Evolutionary conservation across 768 basidiomycete species (phyloP), one percentile per base, ranked within the genome.

Genomic region (Tylopilus balloui): DNA sequence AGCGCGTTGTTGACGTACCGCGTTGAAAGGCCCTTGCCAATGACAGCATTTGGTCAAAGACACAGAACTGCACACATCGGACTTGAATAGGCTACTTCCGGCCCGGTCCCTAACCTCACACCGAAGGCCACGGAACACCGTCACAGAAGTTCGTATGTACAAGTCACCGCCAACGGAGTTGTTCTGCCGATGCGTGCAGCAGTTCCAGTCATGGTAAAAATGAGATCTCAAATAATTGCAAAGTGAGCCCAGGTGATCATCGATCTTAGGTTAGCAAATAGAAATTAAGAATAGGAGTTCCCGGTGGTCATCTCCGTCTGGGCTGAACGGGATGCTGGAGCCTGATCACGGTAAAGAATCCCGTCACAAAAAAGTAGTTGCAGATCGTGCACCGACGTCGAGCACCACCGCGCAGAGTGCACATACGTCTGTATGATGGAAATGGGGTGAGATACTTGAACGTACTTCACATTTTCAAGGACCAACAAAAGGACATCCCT

Each of bases 21-120:
- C 47, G 55, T 32, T 25, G 56, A 44, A 55, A 12, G 20, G 48
- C 40, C 48, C 47, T 48, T 7, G 27, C 7, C 19, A 40, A 17
- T 20, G 19, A 36, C 38, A 56, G 17, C 67, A 67, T 69, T 39
- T 48, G n/a, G n/a, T n/a, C 32, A 27, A 41, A 12, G 28, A 27
- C 5, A 45, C n/a, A 36, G 23, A 17, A 10, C 38, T 24, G n/a
- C 19, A 37, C 32, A 27, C 39, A 43, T 24, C 19, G 23, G 17
- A 28, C 15, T 25, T 32, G 32, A 32, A 15, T 13, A 32, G 6
- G 14, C 32, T 32, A n/a, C n/a, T 32, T 14, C n/a, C 32, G 32
- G 32, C 32, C 15, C 32, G 32, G 14, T 13, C 32, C 32, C 14
- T 14, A 8, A 4, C 24, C 8, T 8, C 24, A 25, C 24, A 25